Evolutionary conservation across 768 basidiomycete species (phyloP).

Genomic region (Butyriboletus loyo): DNA sequence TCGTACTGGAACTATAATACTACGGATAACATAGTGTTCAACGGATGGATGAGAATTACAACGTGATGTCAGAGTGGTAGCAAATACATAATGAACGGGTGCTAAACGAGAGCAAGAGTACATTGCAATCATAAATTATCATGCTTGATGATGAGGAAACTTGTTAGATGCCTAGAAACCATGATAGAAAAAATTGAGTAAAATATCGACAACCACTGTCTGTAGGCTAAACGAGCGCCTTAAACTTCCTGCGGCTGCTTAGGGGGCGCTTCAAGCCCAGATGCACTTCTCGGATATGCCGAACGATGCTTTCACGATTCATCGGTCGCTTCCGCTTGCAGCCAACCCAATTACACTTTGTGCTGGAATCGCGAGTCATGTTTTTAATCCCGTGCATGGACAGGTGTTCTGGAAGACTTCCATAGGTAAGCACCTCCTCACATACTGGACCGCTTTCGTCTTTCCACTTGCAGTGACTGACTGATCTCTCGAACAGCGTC

Average conservation of each 20-base stretch:
- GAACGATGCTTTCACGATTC: constrained; percentile 21
- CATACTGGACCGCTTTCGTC: not conserved
- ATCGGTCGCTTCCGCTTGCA: constrained; percentile 4
- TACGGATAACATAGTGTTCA: not conserved
- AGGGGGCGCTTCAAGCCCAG: constrained; percentile 3
- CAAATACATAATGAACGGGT: not conserved
- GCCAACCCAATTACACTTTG: constrained; percentile 10
- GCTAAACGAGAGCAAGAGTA: not conserved
- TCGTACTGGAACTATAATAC: too few species aligned
- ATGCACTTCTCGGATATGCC: constrained; percentile 20
- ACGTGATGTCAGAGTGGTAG: not conserved
- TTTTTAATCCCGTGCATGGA: constrained; percentile 13
- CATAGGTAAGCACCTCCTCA: not conserved
- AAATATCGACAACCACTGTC: not conserved
- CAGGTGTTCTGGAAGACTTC: constrained; percentile 12
- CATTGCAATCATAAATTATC: not conserved
- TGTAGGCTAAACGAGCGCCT: not conserved
- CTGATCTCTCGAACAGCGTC: too few species aligned
- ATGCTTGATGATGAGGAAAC: not conserved
- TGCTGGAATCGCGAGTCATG: not conserved
- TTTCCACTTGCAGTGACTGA: constrained; percentile 7
- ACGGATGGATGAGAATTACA: not conserved
- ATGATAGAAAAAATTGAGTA: not conserved
- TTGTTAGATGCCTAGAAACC: not conserved
- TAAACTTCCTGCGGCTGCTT: not conserved